Evolutionary conservation across 169 alveolate genomes (phyloP).

Genomic region (Plasmodium sp.): DNA sequence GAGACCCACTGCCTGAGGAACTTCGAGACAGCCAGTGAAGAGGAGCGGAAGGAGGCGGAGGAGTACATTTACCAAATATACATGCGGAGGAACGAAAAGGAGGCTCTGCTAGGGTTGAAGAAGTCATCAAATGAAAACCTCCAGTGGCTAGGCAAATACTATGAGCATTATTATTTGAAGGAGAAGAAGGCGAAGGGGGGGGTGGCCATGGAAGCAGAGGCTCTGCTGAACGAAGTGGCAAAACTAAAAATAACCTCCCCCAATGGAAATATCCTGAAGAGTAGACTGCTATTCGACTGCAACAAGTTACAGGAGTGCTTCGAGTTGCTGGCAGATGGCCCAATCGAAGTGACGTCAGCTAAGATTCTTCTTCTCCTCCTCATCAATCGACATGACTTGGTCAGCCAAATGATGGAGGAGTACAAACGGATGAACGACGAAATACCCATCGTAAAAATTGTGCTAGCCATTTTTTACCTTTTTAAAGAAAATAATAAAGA

Average conservation of each 20-base stretch:
- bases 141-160: conserved; percentile 32
- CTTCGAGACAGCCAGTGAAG: conserved; percentile 9
- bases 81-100: conserved; percentile 35
- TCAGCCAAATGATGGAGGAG: conserved; percentile 11
- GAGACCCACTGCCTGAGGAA: conserved; percentile 28
- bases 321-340: conserved; percentile 32
- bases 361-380: conserved; percentile 23
- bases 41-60: conserved; percentile 41
- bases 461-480: conserved; percentile 51
- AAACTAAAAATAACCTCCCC: conserved; percentile 10
- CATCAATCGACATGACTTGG: conserved; percentile 48
- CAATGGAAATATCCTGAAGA: conserved; percentile 46
- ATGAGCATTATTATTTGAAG: conserved; percentile 50
- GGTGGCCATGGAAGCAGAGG: not conserved
- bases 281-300: conserved; percentile 46
- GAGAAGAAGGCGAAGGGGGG: conserved; percentile 7
- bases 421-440: conserved; percentile 64
- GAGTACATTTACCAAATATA: conserved; percentile 70
- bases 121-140: conserved; percentile 32
- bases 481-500: conserved; percentile 62
- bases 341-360: conserved; percentile 38
- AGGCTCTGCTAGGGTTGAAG: conserved; percentile 22
- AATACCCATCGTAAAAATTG: conserved; percentile 65
- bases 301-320: conserved; percentile 67
- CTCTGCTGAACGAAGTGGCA: conserved; percentile 4